Evolutionary conservation across 2,329 filamentous ascomycete genomes (phyloP), one percentile per base, ranked within the genome.

Genomic region (Aspergillus carbonarius): DNA sequence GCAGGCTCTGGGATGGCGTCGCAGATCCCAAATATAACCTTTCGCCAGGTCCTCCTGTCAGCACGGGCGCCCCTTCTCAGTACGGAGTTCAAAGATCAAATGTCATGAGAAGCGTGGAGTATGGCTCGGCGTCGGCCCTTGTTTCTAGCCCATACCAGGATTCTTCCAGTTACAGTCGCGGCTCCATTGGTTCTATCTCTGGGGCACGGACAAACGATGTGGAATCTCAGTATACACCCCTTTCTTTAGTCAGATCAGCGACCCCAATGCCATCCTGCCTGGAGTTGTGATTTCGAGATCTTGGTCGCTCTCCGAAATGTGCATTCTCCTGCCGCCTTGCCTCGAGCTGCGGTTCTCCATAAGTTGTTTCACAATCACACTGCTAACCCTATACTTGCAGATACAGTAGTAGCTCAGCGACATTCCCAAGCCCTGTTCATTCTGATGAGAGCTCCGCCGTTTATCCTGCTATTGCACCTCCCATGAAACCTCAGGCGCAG

Each of bases 161-260:
- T 53, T 57, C 59, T 51, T 58, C 62, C 40, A 68, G 53, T 57
- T 64, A 66, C 53, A 58, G 63, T 39, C 65, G 66, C 46, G 67
- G 66, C 23, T 68, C 65, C 53, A 62, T 66, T 53, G 60, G 64
- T 59, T 66, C 39, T 42, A 42, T 42, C 9, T 42, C 68, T 56
- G 59, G 40, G 25, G 61, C 62, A 54, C 66, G 66, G 55, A 58
- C 65, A 51, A 66, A 66, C 60, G 71, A 73, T 59, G 55, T 68
- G 63, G 71, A 73, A 49, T 73, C 70, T 58, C 68, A 70, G 71
- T 73, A 73, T 71, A 25, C 50, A 32, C 50, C 62, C 47, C 60
- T 61, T 59, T 54, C 46, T 61, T 57, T 17, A 8, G 15, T 50
- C 46, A 32, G 9, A 52, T 34, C 18, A 42, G 27, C 32, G 47